Evolutionary conservation across 176 grass and related monocot species (phyloP).

Genomic region (Aegilops speltoides): DNA sequence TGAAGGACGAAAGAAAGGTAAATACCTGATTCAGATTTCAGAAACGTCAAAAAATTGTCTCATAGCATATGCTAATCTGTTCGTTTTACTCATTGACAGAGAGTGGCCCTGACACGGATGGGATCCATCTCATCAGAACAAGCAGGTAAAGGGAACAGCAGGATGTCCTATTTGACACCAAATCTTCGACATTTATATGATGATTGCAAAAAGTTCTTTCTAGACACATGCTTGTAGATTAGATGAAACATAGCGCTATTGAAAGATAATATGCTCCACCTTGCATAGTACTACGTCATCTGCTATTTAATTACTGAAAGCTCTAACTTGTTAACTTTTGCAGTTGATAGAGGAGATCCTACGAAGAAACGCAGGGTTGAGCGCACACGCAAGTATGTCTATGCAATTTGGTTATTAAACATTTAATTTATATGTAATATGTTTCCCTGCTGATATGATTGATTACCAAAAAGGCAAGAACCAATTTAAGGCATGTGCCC

Average conservation of each 20-base stretch:
- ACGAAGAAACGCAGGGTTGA: slow-evolving; percentile 80
- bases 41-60: neutral
- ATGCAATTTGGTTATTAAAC: neutral
- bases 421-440: neutral
- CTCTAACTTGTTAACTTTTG: slow-evolving; percentile 29
- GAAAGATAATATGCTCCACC: neutral
- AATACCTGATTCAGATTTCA: neutral
- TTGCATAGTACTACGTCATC: neutral
- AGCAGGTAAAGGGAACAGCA: slow-evolving; percentile 37
- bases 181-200: neutral
- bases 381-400: slow-evolving; percentile 69
- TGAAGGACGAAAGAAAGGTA: slow-evolving; percentile 64
- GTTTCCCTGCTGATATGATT: neutral
- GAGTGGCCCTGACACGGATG: slow-evolving; percentile 42
- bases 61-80: neutral
- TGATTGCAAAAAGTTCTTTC: neutral
- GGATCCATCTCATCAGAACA: slow-evolving; percentile 60
- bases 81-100: slow-evolving; percentile 45
- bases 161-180: neutral
- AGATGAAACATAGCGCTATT: neutral
- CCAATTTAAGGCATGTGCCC: neutral
- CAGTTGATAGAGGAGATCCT: slow-evolving; percentile 68
- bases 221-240: neutral
- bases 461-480: neutral
- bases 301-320: neutral